Base-by-base conservation (phyloP, 2,329 filamentous ascomycete species). In the Calonectria leucothoes region DNA sequence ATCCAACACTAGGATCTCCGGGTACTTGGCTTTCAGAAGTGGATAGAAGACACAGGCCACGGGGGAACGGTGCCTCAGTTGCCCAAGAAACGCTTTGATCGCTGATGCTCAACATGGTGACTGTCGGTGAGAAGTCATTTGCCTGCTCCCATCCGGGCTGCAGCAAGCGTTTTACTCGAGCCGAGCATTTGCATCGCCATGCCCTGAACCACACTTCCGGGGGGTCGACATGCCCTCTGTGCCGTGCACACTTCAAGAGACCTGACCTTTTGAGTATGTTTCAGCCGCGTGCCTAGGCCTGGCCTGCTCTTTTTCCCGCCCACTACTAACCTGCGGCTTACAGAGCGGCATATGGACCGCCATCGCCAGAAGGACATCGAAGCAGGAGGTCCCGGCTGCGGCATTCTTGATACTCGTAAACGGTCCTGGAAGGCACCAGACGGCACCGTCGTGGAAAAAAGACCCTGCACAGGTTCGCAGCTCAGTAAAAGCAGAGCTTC, bases 211-310 rank as follows among this genome's bases (percentile, higher is more conserved):
- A 91, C 77, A 84, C 85, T n/a, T 83, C 85, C 35, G 86, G 87
- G 0, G 87, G 89, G 52, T 87, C 87, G 73, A 91, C 90, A 4
- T 93, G 91, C 78, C 82, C 87, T 64, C 84, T 91, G 77, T 93
- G 91, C 75, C 87, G 87, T 70, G 89, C 90, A 33, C 89, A 91
- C 78, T 93, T 92, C 81, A 90, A 90, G 77, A 86, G 91, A 55
- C 89, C 88, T 31, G 91, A 93, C 81, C 82, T 93, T 51, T 74
- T 83, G 70, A 78, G 75, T 81, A 66, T 63, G 71, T 79, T 37
- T 12, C 37, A 27, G 55, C 55, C 29, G n/a, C 15, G 23, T 49
- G n/a, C 25, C 49, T 14, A 20, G 37, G 15, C 31, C 39, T 10
- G 25, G 8, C n/a, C 31, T 59, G 20, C 25, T n/a, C 20, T 35